Base-by-base conservation (phyloP, 2,329 filamentous ascomycete genomes). In the Diaporthe amygdali region DNA sequence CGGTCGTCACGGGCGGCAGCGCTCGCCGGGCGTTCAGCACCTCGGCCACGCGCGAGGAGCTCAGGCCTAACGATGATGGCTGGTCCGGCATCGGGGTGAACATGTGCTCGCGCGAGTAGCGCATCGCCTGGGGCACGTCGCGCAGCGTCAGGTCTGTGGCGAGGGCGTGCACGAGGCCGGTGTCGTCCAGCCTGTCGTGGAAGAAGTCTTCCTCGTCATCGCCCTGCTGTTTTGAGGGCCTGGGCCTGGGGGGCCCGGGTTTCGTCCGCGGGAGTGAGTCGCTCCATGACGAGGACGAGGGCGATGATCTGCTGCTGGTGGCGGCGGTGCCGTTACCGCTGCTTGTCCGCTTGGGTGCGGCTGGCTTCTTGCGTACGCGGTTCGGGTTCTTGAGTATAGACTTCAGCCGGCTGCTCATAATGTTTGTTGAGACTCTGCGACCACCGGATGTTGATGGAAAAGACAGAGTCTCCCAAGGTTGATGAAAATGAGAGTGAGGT, bases 91-190 rank as follows among this genome's bases (percentile, higher is more conserved):
- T 82, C 1, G 87, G 82, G 47, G 85, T 87, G 82, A 94, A 94
- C 87, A 92, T 93, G 76, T 82, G 84, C 25, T 78, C 80, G 46
- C 87, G 87, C 63, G 92, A 87, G 79, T 91, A 88, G 66, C 86
- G 83, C 77, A 94, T 89, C 27, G 90, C 90, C 77, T 93, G 91
- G 0, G 89, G 84, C 1, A 91, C 87, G 78, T 92, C 89, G 64
- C 88, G 84, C 6, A 92, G 85, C 34, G 83, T 85, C 17, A 90
- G 81, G 74, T 91, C 87, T 39, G 85, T 82, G 15, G 86, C 85
- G 0, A 93, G 82, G 3, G 87, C 83, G 39, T 84, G 82, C 20
- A 89, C 83, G 12, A 90, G 81, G 14, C 91, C 92, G 17, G 83
- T 79, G 75, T 94, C 91, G 54, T 91, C 86, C 20, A 94, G 86